A percentile compares a stretch with the other conserved stretches of the same genome.
Conservation (phyloP, 192 early-diverging fungal genomes). For the Umbelopsis isabellina region DNA sequence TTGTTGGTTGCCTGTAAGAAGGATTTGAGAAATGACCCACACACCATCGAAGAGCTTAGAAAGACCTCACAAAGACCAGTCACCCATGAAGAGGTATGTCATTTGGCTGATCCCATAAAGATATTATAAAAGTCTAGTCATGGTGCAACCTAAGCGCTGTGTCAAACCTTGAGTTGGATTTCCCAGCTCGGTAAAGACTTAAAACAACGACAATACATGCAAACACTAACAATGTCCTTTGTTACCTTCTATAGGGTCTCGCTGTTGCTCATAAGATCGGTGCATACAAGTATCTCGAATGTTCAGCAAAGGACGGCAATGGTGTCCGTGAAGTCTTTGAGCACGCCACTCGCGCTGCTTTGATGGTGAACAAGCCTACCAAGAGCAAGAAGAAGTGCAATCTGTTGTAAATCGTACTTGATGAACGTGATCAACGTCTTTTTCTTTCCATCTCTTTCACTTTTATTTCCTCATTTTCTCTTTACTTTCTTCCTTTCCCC, state of each 20-base stretch:
- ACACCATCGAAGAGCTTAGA: slow-evolving; percentile 73
- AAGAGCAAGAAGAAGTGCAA: slow-evolving; percentile 31
- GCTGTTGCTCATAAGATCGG: slow-evolving; percentile 82
- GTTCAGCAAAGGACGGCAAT: slow-evolving; percentile 78
- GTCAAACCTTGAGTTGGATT: background rate
- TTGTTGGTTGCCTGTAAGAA: slow-evolving; percentile 89
- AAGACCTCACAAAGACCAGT: slow-evolving; percentile 78
- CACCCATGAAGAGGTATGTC: slow-evolving; percentile 66
- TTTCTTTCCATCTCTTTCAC: slow-evolving; percentile 1
- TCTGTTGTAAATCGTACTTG: slow-evolving; percentile 30
- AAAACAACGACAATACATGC: background rate
- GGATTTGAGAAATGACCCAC: slow-evolving; percentile 83
- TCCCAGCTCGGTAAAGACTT: background rate
- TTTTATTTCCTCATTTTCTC: background rate
- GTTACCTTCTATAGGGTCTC: slow-evolving; percentile 54
- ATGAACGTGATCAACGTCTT: background rate
- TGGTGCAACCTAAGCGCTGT: background rate
- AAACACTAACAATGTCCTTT: no score
- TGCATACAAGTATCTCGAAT: slow-evolving; percentile 87
- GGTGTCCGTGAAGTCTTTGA: slow-evolving; percentile 91
- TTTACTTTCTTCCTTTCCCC: slow-evolving; percentile 5
- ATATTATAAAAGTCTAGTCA: background rate
- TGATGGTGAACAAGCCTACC: slow-evolving; percentile 48
- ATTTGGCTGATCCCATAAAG: background rate
- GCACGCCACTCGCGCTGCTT: slow-evolving; percentile 82